Evolutionary conservation across 2,329 filamentous ascomycete genomes (phyloP).

Genomic region (Xenoacremonium recifei): DNA sequence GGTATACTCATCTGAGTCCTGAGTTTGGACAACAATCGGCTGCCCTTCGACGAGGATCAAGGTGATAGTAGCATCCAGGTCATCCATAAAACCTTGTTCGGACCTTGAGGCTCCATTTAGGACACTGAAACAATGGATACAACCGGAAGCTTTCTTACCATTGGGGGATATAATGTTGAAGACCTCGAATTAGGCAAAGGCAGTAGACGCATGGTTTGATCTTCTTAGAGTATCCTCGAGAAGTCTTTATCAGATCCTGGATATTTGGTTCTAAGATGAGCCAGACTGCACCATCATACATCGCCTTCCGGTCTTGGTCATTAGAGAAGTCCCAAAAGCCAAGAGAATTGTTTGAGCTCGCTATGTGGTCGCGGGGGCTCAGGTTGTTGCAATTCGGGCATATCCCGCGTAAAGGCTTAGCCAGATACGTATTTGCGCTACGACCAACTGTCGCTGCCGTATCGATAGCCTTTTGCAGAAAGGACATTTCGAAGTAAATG

Average conservation of each 20-base stretch:
- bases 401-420: not conserved
- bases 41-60: constrained; percentile 1
- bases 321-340: not conserved
- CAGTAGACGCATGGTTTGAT: constrained; percentile 2
- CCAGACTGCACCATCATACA: constrained; percentile 2
- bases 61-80: not conserved
- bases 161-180: constrained; percentile 1
- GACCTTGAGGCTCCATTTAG: not conserved
- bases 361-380: constrained; percentile 1
- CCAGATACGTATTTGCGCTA: constrained; percentile 1
- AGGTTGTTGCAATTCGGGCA: constrained; percentile 5
- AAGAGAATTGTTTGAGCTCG: constrained; percentile 3
- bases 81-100: not conserved
- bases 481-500: constrained; percentile 2
- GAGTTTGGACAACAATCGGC: not conserved
- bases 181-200: not conserved
- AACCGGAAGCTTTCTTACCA: too few species aligned
- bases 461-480: constrained; percentile 1
- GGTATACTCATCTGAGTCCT: not conserved
- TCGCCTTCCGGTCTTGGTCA: not conserved
- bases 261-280: constrained; percentile 1
- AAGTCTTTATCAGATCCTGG: not conserved
- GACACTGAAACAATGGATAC: too few species aligned
- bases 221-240: not conserved
- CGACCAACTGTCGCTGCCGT: constrained; percentile 1